phyloP scores from a whole-genome alignment of 2,329 filamentous ascomycete species.

The Colletotrichum gloeosporioides region DNA sequence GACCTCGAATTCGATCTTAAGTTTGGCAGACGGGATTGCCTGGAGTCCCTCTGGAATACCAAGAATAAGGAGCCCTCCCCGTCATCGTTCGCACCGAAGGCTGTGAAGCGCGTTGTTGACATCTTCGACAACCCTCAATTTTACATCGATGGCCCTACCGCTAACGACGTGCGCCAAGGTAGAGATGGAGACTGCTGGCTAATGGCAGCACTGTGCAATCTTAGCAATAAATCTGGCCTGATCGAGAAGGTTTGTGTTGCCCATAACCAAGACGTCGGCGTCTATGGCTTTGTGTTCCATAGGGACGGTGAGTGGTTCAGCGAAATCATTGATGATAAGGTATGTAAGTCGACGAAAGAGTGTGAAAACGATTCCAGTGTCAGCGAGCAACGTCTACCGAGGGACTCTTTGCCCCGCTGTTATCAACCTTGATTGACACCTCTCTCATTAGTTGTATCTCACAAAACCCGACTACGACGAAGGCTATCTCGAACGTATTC shows the following conservation, averaged over 20 bases:
- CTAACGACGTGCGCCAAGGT: slow-evolving; percentile 81
- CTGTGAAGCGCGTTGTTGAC: slow-evolving; percentile 74
- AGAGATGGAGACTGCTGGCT: slow-evolving; percentile 86
- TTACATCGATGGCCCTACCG: slow-evolving; percentile 77
- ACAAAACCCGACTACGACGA: slow-evolving; percentile 68
- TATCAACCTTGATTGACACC: background rate
- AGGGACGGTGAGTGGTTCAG: slow-evolving; percentile 78
- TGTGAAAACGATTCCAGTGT: background rate
- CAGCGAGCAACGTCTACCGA: background rate
- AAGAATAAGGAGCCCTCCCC: slow-evolving; percentile 21
- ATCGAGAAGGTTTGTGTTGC: slow-evolving; percentile 79
- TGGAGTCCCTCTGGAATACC: slow-evolving; percentile 48
- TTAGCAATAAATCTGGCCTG: slow-evolving; percentile 74
- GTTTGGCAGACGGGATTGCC: slow-evolving; percentile 54
- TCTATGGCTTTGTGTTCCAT: slow-evolving; percentile 87
- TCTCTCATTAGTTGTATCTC: slow-evolving; percentile 48
- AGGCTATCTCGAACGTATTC: slow-evolving; percentile 49
- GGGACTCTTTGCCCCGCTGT: background rate
- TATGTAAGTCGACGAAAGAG: slow-evolving; percentile 23
- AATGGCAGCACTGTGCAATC: slow-evolving; percentile 78
- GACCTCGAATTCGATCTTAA: slow-evolving; percentile 82
- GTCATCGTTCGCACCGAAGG: slow-evolving; percentile 44
- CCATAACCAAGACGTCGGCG: slow-evolving; percentile 74
- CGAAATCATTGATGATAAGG: slow-evolving; percentile 63
- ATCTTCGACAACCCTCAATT: slow-evolving; percentile 81